Evolutionary conservation across 805 yeast genomes (phyloP).

Genomic region (Clavispora phyllophila): DNA sequence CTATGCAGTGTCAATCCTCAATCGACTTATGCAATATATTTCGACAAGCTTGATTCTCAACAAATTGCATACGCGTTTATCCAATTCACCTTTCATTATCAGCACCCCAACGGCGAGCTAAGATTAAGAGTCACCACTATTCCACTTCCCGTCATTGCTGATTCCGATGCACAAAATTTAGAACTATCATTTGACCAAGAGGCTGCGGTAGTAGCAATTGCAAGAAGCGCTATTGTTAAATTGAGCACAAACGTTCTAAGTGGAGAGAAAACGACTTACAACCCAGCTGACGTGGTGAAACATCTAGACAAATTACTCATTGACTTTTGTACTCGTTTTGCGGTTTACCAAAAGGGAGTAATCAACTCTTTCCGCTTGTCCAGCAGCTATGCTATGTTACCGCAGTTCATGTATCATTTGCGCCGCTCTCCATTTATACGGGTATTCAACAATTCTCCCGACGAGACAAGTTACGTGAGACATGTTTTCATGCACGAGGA

Average conservation of each 20-base stretch:
- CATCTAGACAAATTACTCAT: conserved; percentile 47
- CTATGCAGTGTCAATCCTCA: conserved; percentile 51
- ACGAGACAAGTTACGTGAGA: conserved; percentile 62
- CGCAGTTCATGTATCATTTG: conserved; percentile 64
- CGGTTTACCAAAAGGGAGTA: conserved; percentile 43
- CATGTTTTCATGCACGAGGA: conserved; percentile 62
- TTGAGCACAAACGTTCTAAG: conserved; percentile 19
- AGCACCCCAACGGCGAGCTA: conserved; percentile 53
- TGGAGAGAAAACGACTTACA: conserved; percentile 16
- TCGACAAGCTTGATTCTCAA: conserved; percentile 43
- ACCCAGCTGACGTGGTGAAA: conserved; percentile 33
- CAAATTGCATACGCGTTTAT: conserved; percentile 28
- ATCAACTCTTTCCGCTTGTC: conserved; percentile 48
- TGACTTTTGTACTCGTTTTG: conserved; percentile 43
- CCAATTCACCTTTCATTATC: conserved; percentile 58
- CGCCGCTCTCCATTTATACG: conserved; percentile 62
- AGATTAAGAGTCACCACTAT: conserved; percentile 60
- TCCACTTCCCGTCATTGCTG: conserved; percentile 38
- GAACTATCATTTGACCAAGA: conserved; percentile 60
- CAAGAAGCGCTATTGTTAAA: conserved; percentile 48
- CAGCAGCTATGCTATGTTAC: conserved; percentile 47
- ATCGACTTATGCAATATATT: conserved; percentile 54
- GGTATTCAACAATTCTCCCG: conserved; percentile 67
- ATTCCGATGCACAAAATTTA: conserved; percentile 36
- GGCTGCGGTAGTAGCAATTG: conserved; percentile 58